Evolutionary conservation across 495 filamentous ascomycete genomes (phyloP), one percentile per base, ranked within the genome.

Genomic region (Lophium mytilinum): DNA sequence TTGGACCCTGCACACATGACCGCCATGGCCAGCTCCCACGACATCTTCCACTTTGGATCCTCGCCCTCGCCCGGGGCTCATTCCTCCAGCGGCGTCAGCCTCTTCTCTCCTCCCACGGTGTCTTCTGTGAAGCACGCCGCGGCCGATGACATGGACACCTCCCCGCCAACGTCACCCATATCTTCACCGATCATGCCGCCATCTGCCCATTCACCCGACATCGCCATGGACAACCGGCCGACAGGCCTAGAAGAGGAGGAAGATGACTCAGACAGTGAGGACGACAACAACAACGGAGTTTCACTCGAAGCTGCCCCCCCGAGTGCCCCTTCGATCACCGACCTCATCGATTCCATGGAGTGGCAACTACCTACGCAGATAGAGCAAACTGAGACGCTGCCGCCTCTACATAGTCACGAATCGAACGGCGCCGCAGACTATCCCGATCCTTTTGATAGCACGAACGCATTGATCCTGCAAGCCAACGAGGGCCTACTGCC

Each of bases 231-330:
- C 53, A 56, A 24, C 53, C 50, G 61, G 36, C 56, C 61, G 40
- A 56, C 56, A n/a, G 56, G 47, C 52, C 40, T 52, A n/a, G 61
- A 19, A 8, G 42, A 50, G 14, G 48, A 56, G 5, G 56, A 52
- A 8, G 56, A 64, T 1, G 47, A 48, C 0, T 37, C 45, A 15
- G 46, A 37, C 9, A 15, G 47, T n/a, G 60, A 56, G 5, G 56
- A 60, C 52, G 40, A 52, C 18, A 19, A 45, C 5, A 4, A 17
- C 17, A 57, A 57, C 39, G 61, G 61, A 35, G 60, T 64, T 36
- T 37, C 57, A 17, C 53, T 64, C 33, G 7, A 24, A 33, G 35
- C 43, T n/a, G 42, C 49, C 4, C 17, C 15, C 24, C 4, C n/a
- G 19, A 12, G 24, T 6, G 24, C 24, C 24, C 24, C 24, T 30